Evolutionary conservation across 2,329 filamentous ascomycete species (phyloP).

Genomic region (Calcarisporium arbuscula): DNA sequence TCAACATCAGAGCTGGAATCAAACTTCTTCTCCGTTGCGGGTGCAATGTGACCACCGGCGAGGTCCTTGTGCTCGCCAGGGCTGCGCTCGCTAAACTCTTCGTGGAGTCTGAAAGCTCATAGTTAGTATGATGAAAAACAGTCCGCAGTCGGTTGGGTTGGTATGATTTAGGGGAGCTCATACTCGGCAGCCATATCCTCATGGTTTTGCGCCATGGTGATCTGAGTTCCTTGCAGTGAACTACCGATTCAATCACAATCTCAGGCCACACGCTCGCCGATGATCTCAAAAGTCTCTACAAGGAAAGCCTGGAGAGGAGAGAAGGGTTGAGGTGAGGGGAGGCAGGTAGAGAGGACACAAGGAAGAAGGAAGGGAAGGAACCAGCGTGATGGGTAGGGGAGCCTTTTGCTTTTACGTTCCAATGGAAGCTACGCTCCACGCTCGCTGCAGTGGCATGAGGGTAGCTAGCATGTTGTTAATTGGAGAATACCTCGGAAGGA

Average conservation of each 20-base stretch:
- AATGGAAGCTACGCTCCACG: too few species aligned
- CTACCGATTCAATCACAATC: background rate
- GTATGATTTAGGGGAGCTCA: slow-evolving; percentile 10
- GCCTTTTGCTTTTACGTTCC: too few species aligned
- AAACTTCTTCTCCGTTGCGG: slow-evolving; percentile 18
- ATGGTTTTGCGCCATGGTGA: slow-evolving; percentile 26
- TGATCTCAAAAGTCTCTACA: slow-evolving; percentile 3
- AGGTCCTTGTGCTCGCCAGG: slow-evolving; percentile 17
- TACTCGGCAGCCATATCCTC: slow-evolving; percentile 27
- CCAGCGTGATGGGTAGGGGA: too few species aligned
- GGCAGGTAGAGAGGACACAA: too few species aligned
- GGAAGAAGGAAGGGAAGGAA: too few species aligned
- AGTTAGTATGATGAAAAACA: background rate
- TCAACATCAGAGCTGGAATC: slow-evolving; percentile 17
- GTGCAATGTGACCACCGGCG: slow-evolving; percentile 16
- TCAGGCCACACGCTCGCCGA: background rate
- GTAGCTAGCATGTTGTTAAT: too few species aligned
- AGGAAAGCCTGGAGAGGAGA: too few species aligned
- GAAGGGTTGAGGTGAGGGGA: too few species aligned
- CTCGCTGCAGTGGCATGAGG: too few species aligned
- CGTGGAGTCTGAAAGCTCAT: slow-evolving; percentile 26
- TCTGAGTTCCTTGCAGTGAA: too few species aligned
- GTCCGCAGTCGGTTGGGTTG: slow-evolving; percentile 4
- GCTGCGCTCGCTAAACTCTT: slow-evolving; percentile 18
- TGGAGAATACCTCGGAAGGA: too few species aligned